Conservation (phyloP, 2,329 filamentous ascomycete species). For the Aspergillus sp. region DNA sequence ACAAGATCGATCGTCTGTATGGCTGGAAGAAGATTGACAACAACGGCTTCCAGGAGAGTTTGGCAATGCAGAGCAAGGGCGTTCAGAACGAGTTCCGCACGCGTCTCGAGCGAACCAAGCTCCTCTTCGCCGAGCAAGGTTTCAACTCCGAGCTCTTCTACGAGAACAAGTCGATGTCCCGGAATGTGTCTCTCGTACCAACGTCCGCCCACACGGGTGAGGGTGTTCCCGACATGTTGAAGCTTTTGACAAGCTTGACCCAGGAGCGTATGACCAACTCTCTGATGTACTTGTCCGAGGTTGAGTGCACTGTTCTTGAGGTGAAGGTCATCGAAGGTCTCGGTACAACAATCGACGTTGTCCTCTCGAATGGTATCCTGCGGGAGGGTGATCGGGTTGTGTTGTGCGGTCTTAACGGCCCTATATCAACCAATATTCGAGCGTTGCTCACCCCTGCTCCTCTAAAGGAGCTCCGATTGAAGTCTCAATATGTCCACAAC, state of each 20-base stretch:
- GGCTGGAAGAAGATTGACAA: conserved; percentile 99
- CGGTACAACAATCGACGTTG: conserved; percentile 96
- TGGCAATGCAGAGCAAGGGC: conserved; percentile 85
- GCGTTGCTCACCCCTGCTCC: conserved; percentile 90
- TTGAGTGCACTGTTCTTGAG: conserved; percentile 95
- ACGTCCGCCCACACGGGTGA: conserved; percentile 99
- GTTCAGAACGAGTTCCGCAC: conserved; percentile 94
- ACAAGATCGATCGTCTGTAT: conserved; percentile 99
- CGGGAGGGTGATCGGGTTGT: conserved; percentile 93
- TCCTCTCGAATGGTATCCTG: conserved; percentile 92
- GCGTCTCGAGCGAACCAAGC: conserved; percentile 84
- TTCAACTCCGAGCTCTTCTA: conserved; percentile 98
- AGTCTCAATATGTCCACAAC: conserved; percentile 96
- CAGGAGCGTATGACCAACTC: conserved; percentile 97
- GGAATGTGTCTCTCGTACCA: conserved; percentile 90
- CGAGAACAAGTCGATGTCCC: conserved; percentile 97
- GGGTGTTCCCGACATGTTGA: conserved; percentile 98
- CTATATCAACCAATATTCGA: conserved; percentile 92
- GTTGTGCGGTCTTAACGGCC: conserved; percentile 92
- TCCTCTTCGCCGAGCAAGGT: conserved; percentile 91
- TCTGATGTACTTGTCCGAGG: conserved; percentile 97
- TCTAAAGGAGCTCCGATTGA: conserved; percentile 90
- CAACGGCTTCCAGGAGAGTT: conserved; percentile 94
- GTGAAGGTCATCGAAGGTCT: conserved; percentile 99
- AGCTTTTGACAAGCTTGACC: conserved; percentile 85